Evolutionary conservation across 257 asterid species (phyloP), one percentile per base, ranked within the genome.

Genomic region (Solanum okadae): DNA sequence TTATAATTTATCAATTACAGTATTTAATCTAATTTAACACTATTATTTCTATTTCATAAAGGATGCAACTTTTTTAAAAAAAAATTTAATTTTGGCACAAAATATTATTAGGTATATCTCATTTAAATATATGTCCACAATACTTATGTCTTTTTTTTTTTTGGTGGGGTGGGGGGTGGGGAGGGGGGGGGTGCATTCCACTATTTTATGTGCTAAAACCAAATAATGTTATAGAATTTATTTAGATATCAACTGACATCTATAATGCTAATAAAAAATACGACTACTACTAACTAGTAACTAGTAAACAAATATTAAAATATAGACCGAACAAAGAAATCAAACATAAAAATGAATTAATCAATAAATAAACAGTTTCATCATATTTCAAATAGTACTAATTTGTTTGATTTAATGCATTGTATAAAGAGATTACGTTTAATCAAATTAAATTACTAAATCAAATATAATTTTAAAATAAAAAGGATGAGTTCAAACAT

Each of bases 141-240:
- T 49, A 14, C 3, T 49, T 16, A 15, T 49, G 22, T 5, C 3
- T 49, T 49, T 14, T 46, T 49, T 46, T 11, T 12, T 42, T 42
- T 42, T 40, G 1, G 1, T 0, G 2, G 16, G 16, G 16, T 0
- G 1, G 14, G 49, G 5, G 5, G 4, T 13, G 4, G 15, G 6
- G 15, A 0, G 4, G 49, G 14, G 13, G 12, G 14, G 59, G 59
- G 8, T 15, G 22, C 8, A 49, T 49, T 49, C 22, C 59, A 15
- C 59, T 15, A 18, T 49, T 49, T 49, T 15, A 49, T 49, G 59
- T 15, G 22, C 22, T 49, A 49, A 49, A 49, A 49, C 22, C 59
- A 49, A 49, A 49, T 49, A 49, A 49, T 49, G 59, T 15, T 14
- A 14, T 49, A 49, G 59, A 49, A 49, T 49, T 49, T 49, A 49